Percentiles rank a stretch among this genome's conserved stretches.
Conservation (phyloP, 2,329 filamentous ascomycete genomes). For the Orbilia javanica region DNA sequence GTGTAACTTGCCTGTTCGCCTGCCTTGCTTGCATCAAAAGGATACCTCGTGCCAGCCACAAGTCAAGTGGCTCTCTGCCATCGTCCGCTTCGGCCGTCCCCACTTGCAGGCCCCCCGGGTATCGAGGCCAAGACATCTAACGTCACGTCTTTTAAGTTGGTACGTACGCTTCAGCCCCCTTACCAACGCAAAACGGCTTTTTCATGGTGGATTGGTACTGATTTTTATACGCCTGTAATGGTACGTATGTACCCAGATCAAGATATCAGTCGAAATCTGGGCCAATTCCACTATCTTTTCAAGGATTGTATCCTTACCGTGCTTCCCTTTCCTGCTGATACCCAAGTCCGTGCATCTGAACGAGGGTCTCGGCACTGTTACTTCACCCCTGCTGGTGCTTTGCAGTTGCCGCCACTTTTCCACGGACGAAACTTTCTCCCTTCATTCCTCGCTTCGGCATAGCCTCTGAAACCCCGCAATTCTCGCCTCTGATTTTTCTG, state of each 20-base stretch:
- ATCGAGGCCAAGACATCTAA: constrained; percentile 31
- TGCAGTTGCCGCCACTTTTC: constrained; percentile 47
- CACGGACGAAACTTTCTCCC: constrained; percentile 59
- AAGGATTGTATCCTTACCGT: constrained; percentile 16
- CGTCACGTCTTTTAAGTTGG: constrained; percentile 22
- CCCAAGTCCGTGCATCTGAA: constrained; percentile 30
- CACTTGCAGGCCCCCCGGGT: neutral
- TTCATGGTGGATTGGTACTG: constrained; percentile 3
- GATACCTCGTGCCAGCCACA: constrained; percentile 8
- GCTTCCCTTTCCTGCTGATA: constrained; percentile 23
- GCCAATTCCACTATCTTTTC: constrained; percentile 21
- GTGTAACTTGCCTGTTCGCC: constrained; percentile 35
- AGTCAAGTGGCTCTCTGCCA: neutral
- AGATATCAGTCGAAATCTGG: constrained; percentile 31
- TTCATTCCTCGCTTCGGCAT: constrained; percentile 58
- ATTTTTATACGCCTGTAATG: neutral
- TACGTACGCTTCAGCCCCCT: constrained; percentile 27
- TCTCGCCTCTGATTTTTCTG: constrained; percentile 57
- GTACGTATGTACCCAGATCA: constrained; percentile 6
- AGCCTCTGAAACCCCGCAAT: constrained; percentile 59
- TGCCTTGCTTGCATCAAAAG: neutral
- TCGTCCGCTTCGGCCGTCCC: neutral
- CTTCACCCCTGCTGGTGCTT: constrained; percentile 48
- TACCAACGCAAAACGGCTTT: constrained; percentile 23
- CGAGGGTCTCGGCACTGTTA: constrained; percentile 44